Evolutionary conservation across 2,329 filamentous ascomycete species (phyloP).

Genomic region (Bipolaris zeicola): DNA sequence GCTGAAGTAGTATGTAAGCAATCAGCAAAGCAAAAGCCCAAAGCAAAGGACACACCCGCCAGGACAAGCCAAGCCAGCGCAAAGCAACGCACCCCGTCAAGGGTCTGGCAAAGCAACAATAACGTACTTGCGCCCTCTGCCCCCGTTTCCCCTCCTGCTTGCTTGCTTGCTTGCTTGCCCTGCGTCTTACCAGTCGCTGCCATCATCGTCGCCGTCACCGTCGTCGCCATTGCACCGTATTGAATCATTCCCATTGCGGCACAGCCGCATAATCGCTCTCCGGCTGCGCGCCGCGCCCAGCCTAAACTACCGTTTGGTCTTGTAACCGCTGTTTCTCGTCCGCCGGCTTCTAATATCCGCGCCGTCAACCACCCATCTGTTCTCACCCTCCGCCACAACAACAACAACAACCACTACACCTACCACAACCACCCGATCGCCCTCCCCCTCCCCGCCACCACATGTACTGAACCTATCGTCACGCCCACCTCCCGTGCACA

Average conservation of each 20-base stretch:
- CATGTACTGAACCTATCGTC: slow-evolving; percentile 10
- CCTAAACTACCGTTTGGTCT: slow-evolving; percentile 14
- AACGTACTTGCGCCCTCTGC: slow-evolving; percentile 4
- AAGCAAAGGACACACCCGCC: not conserved
- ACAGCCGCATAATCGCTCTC: slow-evolving; percentile 15
- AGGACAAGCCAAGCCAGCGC: not conserved
- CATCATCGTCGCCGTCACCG: not conserved
- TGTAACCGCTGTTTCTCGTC: slow-evolving; percentile 17
- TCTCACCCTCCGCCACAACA: slow-evolving; percentile 21
- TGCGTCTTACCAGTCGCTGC: not conserved
- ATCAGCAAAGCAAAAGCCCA: slow-evolving; percentile 9
- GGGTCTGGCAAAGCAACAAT: not conserved
- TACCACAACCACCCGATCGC: slow-evolving; percentile 1
- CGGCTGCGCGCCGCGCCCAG: slow-evolving; percentile 17
- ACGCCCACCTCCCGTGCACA: slow-evolving; percentile 6
- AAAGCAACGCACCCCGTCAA: not conserved
- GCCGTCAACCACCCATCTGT: slow-evolving; percentile 15
- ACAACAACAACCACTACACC: slow-evolving; percentile 22
- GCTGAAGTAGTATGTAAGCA: slow-evolving; percentile 12
- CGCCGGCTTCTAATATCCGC: slow-evolving; percentile 18
- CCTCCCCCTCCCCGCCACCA: slow-evolving; percentile 2
- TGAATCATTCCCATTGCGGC: slow-evolving; percentile 3
- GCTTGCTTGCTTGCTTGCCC: slow-evolving; percentile 4
- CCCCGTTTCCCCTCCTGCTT: slow-evolving; percentile 6
- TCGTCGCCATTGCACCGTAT: slow-evolving; percentile 13